Evolutionary conservation across 805 yeast species (phyloP).

Genomic region (Pichia eremophila): DNA sequence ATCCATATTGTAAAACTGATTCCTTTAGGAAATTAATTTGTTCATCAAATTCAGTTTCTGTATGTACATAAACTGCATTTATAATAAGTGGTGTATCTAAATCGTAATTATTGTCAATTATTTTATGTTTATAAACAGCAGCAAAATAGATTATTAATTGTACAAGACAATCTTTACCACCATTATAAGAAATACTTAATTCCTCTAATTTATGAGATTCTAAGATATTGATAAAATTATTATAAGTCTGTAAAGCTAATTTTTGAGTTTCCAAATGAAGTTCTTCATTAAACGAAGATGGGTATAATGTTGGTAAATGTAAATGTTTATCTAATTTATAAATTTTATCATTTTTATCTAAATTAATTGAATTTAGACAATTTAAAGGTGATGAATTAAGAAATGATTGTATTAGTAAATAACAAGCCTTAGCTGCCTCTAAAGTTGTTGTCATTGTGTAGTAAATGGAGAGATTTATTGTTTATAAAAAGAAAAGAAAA

Average conservation of each 20-base stretch:
- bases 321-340: not conserved
- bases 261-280: slow-evolving; percentile 17
- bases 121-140: slow-evolving; percentile 25
- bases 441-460: not conserved
- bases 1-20: slow-evolving; percentile 45
- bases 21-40: slow-evolving; percentile 54
- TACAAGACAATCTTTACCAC: slow-evolving; percentile 95
- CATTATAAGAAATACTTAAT: slow-evolving; percentile 80
- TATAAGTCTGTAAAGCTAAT: slow-evolving; percentile 17
- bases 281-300: not conserved
- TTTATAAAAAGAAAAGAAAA: not conserved
- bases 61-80: slow-evolving; percentile 63
- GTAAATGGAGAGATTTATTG: not conserved
- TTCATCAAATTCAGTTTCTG: slow-evolving; percentile 63
- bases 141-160: slow-evolving; percentile 71
- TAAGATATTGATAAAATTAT: slow-evolving; percentile 14
- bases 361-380: not conserved
- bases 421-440: not conserved
- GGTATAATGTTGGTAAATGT: slow-evolving; percentile 3
- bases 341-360: not conserved
- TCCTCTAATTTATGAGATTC: slow-evolving; percentile 29
- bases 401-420: not conserved
- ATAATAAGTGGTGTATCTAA: slow-evolving; percentile 21
- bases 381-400: not conserved
- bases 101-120: slow-evolving; percentile 6